phyloP scores from a whole-genome alignment of 2,329 filamentous ascomycete species.

The Monosporascus sp. region DNA sequence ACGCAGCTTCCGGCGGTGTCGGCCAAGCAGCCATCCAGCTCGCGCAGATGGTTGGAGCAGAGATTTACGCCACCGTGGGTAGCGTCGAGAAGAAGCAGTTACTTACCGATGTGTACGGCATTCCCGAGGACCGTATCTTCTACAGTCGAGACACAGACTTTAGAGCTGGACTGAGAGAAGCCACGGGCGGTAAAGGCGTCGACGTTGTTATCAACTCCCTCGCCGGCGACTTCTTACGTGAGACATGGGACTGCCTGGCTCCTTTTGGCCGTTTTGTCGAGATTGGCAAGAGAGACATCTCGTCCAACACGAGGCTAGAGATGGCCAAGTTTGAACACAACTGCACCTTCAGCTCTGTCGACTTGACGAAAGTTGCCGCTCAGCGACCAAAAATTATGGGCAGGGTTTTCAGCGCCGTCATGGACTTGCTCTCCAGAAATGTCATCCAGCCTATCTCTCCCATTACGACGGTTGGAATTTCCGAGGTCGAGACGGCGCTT shows the following conservation, averaged over 20 bases:
- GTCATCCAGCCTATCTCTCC: no score
- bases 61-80: constrained; percentile 26
- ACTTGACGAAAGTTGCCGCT: constrained; percentile 4
- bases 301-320: constrained; percentile 28
- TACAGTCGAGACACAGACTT: constrained; percentile 24
- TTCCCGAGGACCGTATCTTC: constrained; percentile 25
- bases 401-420: no score
- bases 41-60: constrained; percentile 9
- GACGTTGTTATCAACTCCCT: constrained; percentile 28
- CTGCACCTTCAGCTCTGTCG: constrained; percentile 5
- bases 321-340: constrained; percentile 29
- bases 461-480: no score
- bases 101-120: constrained; percentile 21
- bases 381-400: background rate
- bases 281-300: constrained; percentile 22
- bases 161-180: constrained; percentile 16
- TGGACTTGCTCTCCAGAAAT: no score
- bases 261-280: constrained; percentile 18
- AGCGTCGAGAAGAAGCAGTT: constrained; percentile 23
- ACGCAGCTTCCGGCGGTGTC: constrained; percentile 10
- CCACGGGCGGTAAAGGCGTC: constrained; percentile 22
- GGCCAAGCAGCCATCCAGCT: constrained; percentile 15
- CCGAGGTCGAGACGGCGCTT: no score
- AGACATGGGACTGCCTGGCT: constrained; percentile 29
- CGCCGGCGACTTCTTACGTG: constrained; percentile 21